These are phyloP conservation scores for Myxozyma lipomycoides DNA, from an alignment of 805 yeast species.

Conservation along the genomic window DNA sequence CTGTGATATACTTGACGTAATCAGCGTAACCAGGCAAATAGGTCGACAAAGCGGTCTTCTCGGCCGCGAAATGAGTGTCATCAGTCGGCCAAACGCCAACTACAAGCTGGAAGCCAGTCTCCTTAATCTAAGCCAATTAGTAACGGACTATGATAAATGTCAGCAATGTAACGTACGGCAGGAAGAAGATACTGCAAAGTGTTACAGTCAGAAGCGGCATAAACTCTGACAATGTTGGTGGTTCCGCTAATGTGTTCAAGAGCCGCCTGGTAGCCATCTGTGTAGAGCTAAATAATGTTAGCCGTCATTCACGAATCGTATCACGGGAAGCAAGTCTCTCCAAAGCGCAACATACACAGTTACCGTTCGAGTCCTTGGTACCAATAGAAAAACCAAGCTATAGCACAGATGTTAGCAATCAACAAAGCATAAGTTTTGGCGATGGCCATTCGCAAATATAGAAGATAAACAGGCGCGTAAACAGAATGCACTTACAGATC, in stretches of 20 bases:
- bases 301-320: background rate
- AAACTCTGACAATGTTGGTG: constrained; percentile 70
- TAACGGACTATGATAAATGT: background rate
- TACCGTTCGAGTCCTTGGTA: constrained; percentile 50
- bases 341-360: constrained; percentile 22
- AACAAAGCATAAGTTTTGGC: too few species aligned
- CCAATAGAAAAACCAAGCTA: constrained; percentile 81
- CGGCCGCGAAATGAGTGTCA: constrained; percentile 68
- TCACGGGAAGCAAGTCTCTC: background rate
- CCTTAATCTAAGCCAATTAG: constrained; percentile 39
- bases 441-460: too few species aligned
- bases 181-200: constrained; percentile 82
- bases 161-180: constrained; percentile 46
- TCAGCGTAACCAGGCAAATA: constrained; percentile 72
- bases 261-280: constrained; percentile 67
- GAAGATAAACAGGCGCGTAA: too few species aligned
- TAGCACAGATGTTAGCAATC: constrained; percentile 35
- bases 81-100: constrained; percentile 95
- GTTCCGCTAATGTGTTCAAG: constrained; percentile 55
- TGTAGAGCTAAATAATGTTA: constrained; percentile 26
- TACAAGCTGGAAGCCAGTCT: constrained; percentile 68
- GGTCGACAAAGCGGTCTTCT: constrained; percentile 62
- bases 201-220: constrained; percentile 92
- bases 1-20: constrained; percentile 72
- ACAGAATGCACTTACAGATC: background rate